phyloP scores from a whole-genome alignment of 2,329 filamentous ascomycete species.

The Cyclaneusma minus region DNA sequence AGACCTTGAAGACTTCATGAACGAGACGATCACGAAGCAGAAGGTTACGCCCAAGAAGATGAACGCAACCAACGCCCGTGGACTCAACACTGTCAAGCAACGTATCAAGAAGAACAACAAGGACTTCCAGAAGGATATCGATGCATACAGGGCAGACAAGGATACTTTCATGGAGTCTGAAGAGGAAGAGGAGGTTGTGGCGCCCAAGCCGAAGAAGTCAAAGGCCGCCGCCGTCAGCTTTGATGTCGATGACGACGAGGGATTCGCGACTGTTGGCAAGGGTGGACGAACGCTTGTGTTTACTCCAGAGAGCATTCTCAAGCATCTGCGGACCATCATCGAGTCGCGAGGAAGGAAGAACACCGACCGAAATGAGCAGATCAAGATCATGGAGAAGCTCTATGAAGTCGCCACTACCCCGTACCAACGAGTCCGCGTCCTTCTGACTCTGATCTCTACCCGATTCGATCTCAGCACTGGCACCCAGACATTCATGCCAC shows the following conservation, averaged over 20 bases:
- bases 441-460: constrained; percentile 81
- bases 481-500: constrained; percentile 66
- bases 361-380: constrained; percentile 88
- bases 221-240: constrained; percentile 32
- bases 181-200: constrained; percentile 51
- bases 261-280: constrained; percentile 77
- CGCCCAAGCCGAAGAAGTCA: constrained; percentile 35
- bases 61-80: constrained; percentile 89
- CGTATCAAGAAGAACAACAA: constrained; percentile 98
- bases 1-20: constrained; percentile 87
- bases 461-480: constrained; percentile 85
- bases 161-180: constrained; percentile 79
- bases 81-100: constrained; percentile 93
- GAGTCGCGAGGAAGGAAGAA: constrained; percentile 98
- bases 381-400: constrained; percentile 93
- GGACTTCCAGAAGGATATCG: constrained; percentile 77
- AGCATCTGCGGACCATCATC: constrained; percentile 83
- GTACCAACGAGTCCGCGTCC: constrained; percentile 87
- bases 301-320: constrained; percentile 95
- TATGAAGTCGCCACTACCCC: constrained; percentile 76
- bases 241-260: constrained; percentile 59
- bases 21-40: constrained; percentile 86
- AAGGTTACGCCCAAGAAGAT: constrained; percentile 97
- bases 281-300: constrained; percentile 82
- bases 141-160: constrained; percentile 73